Percentiles rank a stretch among this genome's conserved stretches.
These are phyloP conservation scores for Ganoderma lucidum DNA, from an alignment of 1,284 basidiomycete genomes.

Conservation along the genomic window DNA sequence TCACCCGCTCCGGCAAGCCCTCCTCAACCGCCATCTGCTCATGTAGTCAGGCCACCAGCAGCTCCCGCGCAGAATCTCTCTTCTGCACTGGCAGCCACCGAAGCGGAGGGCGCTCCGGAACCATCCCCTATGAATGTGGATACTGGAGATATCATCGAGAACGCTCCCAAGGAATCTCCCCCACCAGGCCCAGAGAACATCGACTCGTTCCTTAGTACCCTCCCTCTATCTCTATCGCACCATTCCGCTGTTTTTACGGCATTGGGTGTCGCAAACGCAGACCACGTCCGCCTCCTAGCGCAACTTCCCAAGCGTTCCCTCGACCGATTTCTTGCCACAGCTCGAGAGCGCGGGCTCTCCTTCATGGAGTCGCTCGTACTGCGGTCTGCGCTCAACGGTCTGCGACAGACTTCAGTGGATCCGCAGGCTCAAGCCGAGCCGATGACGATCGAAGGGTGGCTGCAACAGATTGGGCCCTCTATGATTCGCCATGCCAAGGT, in stretches of 20 bases:
- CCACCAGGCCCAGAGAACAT: background rate
- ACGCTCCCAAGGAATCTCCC: background rate
- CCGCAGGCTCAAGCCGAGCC: background rate
- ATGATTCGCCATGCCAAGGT: conserved; percentile 13
- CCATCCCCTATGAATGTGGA: background rate
- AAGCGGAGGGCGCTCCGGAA: background rate
- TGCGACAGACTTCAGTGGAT: background rate
- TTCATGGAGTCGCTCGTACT: conserved; percentile 26
- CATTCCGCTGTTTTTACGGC: background rate
- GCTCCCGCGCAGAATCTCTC: background rate
- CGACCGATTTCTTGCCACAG: conserved; percentile 1
- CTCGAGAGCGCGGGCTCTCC: conserved; percentile 17
- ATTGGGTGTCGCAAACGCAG: background rate
- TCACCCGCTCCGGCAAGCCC: background rate
- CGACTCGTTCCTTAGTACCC: background rate
- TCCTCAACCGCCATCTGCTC: background rate
- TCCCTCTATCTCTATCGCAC: background rate
- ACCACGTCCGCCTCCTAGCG: background rate
- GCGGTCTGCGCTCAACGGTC: conserved; percentile 15
- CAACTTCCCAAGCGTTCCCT: background rate
- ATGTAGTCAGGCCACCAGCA: background rate
- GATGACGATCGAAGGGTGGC: conserved; percentile 15
- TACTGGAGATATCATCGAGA: background rate
- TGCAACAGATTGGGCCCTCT: conserved; percentile 9
- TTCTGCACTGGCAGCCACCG: background rate